Percentiles rank a stretch among this genome's conserved stretches.
Evolutionary conservation across 1,284 basidiomycete genomes (phyloP).

Genomic region (Marasmius sp.): DNA sequence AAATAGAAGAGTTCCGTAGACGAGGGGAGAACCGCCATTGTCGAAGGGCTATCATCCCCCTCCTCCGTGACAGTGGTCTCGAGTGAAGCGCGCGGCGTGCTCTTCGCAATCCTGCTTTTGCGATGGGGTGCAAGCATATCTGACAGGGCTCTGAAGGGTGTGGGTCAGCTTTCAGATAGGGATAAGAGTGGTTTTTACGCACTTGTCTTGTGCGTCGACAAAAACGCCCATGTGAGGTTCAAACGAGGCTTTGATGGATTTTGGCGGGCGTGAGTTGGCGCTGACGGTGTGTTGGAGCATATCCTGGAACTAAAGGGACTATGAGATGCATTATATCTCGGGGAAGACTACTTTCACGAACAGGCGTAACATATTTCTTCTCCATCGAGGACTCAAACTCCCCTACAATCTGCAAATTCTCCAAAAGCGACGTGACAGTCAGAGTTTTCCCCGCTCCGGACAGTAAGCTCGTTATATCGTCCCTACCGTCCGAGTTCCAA

Average conservation of each 20-base stretch:
- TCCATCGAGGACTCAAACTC: conserved; percentile 84
- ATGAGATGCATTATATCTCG: background rate
- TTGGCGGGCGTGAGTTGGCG: conserved; percentile 47
- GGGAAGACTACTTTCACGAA: conserved; percentile 36
- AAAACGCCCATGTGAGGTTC: conserved; percentile 92
- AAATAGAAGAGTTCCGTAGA: conserved; percentile 98
- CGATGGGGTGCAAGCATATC: conserved; percentile 85
- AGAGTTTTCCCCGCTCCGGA: conserved; percentile 72
- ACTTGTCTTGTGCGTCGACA: conserved; percentile 96
- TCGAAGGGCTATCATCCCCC: conserved; percentile 47
- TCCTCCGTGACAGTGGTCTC: conserved; percentile 50
- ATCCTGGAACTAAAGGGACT: conserved; percentile 49
- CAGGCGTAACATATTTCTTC: conserved; percentile 77
- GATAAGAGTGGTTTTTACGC: conserved; percentile 19
- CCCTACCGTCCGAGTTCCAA: conserved; percentile 38
- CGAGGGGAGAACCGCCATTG: conserved; percentile 80
- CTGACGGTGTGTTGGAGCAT: conserved; percentile 56
- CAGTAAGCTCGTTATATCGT: conserved; percentile 66
- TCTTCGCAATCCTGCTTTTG: conserved; percentile 47
- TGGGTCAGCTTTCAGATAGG: background rate
- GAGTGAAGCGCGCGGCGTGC: conserved; percentile 57
- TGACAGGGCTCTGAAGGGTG: conserved; percentile 56
- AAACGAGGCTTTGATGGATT: conserved; percentile 84
- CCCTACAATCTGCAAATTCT: conserved; percentile 80
- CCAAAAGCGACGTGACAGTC: conserved; percentile 77